Evolutionary conservation across 306 rosid species (phyloP), one percentile per base, ranked within the genome.

Genomic region (Albizia julibrissin): DNA sequence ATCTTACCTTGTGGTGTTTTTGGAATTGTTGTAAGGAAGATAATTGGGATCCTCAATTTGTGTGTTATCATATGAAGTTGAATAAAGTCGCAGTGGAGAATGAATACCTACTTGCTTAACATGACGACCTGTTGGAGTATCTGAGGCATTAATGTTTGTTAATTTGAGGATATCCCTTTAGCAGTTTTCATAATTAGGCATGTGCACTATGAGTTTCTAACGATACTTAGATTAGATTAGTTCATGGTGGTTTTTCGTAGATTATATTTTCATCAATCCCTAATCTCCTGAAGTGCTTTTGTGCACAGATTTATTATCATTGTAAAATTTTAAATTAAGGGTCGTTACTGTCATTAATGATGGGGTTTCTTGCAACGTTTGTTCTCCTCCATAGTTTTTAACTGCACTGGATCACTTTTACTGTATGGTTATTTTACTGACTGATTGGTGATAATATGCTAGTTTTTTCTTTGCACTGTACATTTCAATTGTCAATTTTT

Each of bases 401-500:
- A 21, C 70, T 31, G 43, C 81, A 24, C 54, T 11, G 49, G 19
- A 40, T 13, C 47, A 12, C 29, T 54, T 5, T 13, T 29, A 15
- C 2, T 26, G 8, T 14, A 15, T 27, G 16, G 31, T 73, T 46
- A 3, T 47, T 49, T 27, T 49, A 19, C 24, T 72, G 61, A 19
- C 24, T 72, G 61, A 37, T 76, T 72, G 47, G 74, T 72, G 49
- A 72, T 72, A 49, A 72, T 61, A 33, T 67, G 79, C 33, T 50
- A 50, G 56, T 50, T 52, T 52, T 56, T 69, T 77, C 72, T 19
- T 22, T 7, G 29, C 64, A 39, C 67, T 75, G 39, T 24, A 12
- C 66, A 78, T 80, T 79, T 70, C 47, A 73, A 52, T 79, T 22
- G 22, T 52, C 31, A 71, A 7, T 65, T 85, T 81, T 76, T 42